Percentiles rank a stretch among this genome's conserved stretches.
phyloP scores from a whole-genome alignment of 805 yeast species.

The Candida yuanshanica region DNA sequence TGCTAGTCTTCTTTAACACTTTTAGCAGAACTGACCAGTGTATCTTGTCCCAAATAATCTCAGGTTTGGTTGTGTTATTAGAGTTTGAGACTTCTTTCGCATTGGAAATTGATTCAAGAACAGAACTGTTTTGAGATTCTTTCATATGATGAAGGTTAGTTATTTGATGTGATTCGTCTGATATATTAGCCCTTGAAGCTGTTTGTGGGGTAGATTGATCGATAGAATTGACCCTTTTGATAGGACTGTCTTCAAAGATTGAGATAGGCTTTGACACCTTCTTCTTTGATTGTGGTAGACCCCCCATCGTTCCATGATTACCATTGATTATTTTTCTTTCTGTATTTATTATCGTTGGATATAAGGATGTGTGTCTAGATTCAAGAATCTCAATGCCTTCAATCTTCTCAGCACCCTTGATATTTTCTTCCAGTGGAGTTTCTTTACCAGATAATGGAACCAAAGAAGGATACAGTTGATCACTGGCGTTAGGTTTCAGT shows the following conservation, averaged over 20 bases:
- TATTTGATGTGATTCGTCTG: too few species aligned
- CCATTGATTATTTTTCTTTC: conserved; percentile 2
- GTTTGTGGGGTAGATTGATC: background rate
- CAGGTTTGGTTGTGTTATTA: background rate
- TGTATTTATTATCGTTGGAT: background rate
- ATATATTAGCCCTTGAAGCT: too few species aligned
- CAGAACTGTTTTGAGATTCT: too few species aligned
- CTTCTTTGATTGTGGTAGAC: conserved; percentile 1
- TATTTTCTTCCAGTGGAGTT: background rate
- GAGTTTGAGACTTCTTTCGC: background rate
- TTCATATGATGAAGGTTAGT: too few species aligned
- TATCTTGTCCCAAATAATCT: background rate
- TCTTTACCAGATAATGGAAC: conserved; percentile 1
- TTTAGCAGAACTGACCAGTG: background rate
- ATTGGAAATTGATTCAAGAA: background rate
- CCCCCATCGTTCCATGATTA: too few species aligned
- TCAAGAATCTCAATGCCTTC: background rate
- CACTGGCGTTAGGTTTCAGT: conserved; percentile 3
- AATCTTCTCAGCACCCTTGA: background rate
- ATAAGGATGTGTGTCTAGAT: background rate
- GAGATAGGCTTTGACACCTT: background rate
- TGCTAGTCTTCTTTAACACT: background rate
- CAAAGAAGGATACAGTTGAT: conserved; percentile 3
- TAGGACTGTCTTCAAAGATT: background rate
- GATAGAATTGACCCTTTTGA: background rate